A percentile compares a stretch with the other conserved stretches of the same genome.
Conservation (phyloP, 495 filamentous ascomycete genomes). For the Wilcoxina mikolae region DNA sequence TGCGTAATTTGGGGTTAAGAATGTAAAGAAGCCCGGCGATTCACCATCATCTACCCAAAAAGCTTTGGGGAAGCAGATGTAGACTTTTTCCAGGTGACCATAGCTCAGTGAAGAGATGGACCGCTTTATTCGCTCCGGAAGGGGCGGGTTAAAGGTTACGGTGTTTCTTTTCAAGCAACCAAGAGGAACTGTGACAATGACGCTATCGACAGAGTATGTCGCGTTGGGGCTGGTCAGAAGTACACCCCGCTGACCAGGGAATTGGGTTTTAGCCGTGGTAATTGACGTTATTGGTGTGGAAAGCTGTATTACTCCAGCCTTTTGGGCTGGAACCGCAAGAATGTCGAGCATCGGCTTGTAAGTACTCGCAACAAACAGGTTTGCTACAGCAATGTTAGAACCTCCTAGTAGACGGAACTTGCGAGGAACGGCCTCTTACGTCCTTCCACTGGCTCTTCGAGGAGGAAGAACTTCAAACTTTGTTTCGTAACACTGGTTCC, state of each 20-base stretch:
- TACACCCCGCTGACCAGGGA: slow-evolving; percentile 29
- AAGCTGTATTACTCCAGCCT: slow-evolving; percentile 49
- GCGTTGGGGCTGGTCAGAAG: neutral
- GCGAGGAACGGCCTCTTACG: slow-evolving; percentile 37
- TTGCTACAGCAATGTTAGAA: slow-evolving; percentile 40
- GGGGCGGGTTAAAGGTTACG: slow-evolving; percentile 50
- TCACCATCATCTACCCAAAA: slow-evolving; percentile 20
- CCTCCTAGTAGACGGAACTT: slow-evolving; percentile 5
- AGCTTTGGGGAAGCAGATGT: slow-evolving; percentile 67
- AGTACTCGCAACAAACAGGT: slow-evolving; percentile 75
- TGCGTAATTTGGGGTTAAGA: slow-evolving; percentile 51
- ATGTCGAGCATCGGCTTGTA: slow-evolving; percentile 60
- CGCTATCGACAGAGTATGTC: slow-evolving; percentile 50
- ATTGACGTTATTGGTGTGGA: slow-evolving; percentile 44
- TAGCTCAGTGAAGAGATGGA: slow-evolving; percentile 73
- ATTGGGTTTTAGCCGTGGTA: slow-evolving; percentile 17
- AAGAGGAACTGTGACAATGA: slow-evolving; percentile 71
- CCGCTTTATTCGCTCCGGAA: slow-evolving; percentile 49
- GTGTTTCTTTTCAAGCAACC: slow-evolving; percentile 77
- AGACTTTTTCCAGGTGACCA: slow-evolving; percentile 82
- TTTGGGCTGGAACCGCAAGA: slow-evolving; percentile 48
- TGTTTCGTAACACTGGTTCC: slow-evolving; percentile 63
- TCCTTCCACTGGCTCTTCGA: slow-evolving; percentile 91
- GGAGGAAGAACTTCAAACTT: slow-evolving; percentile 79
- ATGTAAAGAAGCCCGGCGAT: slow-evolving; percentile 48